phyloP scores from a whole-genome alignment of 257 asterid genomes.

The Ocimum tenuiflorum region DNA sequence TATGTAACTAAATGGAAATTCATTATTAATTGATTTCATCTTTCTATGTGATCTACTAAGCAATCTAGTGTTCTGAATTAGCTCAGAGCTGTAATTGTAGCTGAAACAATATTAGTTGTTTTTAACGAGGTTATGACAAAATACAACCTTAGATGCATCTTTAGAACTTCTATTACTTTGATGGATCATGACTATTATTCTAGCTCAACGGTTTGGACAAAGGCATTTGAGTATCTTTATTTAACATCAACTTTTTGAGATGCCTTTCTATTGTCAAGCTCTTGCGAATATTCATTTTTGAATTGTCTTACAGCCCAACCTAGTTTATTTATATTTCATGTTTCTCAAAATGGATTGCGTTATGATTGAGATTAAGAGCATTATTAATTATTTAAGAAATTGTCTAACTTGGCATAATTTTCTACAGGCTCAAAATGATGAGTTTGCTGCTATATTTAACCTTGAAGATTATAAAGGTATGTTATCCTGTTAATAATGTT shows the following conservation, averaged over 20 bases:
- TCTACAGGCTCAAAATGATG: constrained; percentile 71
- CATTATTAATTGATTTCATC: constrained; percentile 2
- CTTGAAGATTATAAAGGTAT: constrained; percentile 97
- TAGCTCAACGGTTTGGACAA: background rate
- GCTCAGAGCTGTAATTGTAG: background rate
- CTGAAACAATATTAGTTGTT: background rate
- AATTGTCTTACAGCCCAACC: background rate
- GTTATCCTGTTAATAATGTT: background rate
- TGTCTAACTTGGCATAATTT: constrained; percentile 12
- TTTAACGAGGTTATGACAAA: background rate
- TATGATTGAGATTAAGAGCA: background rate
- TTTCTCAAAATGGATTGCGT: background rate
- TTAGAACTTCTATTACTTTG: background rate
- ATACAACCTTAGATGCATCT: background rate
- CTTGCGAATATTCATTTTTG: background rate
- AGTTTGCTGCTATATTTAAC: constrained; percentile 75
- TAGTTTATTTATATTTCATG: background rate
- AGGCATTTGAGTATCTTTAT: background rate
- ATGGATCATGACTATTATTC: background rate
- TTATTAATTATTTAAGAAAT: background rate
- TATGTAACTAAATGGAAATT: background rate
- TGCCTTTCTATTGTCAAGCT: background rate
- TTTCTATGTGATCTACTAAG: background rate
- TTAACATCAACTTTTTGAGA: background rate
- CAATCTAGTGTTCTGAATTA: background rate